A percentile compares a stretch with the other conserved stretches of the same genome.
Evolutionary conservation across 78 protist species (phyloP).

Genomic region (Dictyostelium citrinum): DNA sequence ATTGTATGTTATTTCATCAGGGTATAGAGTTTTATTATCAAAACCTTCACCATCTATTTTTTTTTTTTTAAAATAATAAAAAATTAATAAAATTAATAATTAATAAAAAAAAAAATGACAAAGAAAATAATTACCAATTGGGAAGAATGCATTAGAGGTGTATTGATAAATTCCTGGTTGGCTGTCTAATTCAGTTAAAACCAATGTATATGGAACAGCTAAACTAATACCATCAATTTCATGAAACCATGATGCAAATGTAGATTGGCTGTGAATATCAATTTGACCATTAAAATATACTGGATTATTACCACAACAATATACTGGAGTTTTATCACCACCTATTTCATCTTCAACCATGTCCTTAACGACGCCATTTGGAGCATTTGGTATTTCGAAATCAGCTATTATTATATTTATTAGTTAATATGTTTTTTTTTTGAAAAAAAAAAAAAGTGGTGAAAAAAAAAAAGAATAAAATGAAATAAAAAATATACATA

Average conservation of each 20-base stretch:
- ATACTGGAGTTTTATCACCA: neutral
- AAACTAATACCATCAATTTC: neutral
- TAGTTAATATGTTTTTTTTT: neutral
- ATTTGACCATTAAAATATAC: neutral
- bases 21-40: neutral
- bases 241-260: neutral
- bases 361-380: neutral
- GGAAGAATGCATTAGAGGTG: neutral
- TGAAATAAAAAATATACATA: neutral
- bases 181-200: neutral
- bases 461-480: too few relatives aligned
- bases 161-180: neutral
- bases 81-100: neutral
- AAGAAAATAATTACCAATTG: neutral
- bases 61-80: too few relatives aligned
- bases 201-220: neutral
- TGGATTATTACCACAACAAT: constrained; percentile 8
- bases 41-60: constrained; percentile 18
- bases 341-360: neutral
- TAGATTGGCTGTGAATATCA: neutral
- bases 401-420: neutral
- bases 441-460: neutral
- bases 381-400: neutral
- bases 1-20: neutral
- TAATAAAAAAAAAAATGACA: neutral